phyloP scores from a whole-genome alignment of 345 rosid species.

The Mallotus nudiflorus region DNA sequence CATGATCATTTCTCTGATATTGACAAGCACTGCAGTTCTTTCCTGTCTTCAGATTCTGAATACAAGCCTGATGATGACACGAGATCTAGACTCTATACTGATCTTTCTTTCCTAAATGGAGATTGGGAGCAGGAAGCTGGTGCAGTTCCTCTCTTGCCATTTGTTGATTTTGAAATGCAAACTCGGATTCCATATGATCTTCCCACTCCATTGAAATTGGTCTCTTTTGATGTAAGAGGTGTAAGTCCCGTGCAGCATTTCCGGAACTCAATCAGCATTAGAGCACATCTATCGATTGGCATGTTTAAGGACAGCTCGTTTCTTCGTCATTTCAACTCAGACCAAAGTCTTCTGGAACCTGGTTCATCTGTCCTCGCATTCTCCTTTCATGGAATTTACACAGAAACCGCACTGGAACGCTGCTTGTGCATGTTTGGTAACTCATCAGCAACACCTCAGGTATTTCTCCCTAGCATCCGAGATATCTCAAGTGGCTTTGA shows the following conservation, averaged over 20 bases:
- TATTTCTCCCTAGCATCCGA: not conserved
- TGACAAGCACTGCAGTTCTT: conserved; percentile 5
- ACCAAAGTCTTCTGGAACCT: not conserved
- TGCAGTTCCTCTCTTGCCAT: conserved; percentile 28
- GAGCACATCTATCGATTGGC: not conserved
- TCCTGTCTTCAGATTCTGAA: conserved; percentile 10
- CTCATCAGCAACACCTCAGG: conserved; percentile 1
- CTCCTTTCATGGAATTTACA: conserved; percentile 21
- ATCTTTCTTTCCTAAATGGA: conserved; percentile 21
- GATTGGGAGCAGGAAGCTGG: conserved; percentile 33
- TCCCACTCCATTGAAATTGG: conserved; percentile 3
- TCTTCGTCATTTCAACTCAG: not conserved
- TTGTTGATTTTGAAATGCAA: conserved; percentile 11
- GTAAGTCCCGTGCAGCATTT: conserved; percentile 9
- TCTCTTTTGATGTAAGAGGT: conserved; percentile 19
- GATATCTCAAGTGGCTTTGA: not conserved
- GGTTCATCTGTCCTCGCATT: conserved; percentile 10
- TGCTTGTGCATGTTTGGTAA: conserved; percentile 27
- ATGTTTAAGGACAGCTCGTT: conserved; percentile 4
- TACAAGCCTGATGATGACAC: conserved; percentile 11
- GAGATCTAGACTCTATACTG: conserved; percentile 2
- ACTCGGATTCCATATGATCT: too few species aligned
- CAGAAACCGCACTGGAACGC: conserved; percentile 12
- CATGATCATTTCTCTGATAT: conserved; percentile 7
- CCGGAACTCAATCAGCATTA: conserved; percentile 4